Evolutionary conservation across 1,284 basidiomycete species (phyloP).

Genomic region (Xerocomus amazonicus): DNA sequence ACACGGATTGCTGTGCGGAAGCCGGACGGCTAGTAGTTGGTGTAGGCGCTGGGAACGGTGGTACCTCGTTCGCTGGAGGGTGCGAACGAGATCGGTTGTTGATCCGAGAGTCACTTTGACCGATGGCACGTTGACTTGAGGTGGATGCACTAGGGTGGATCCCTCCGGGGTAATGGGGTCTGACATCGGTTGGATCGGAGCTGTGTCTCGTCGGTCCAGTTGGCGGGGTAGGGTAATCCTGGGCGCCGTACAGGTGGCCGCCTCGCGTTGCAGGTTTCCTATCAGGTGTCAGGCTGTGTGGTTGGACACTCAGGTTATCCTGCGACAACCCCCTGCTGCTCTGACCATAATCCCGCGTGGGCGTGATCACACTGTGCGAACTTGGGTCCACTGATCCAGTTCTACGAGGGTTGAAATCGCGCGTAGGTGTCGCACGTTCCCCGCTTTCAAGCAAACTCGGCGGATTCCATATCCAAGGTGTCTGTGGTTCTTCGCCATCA

Average conservation of each 20-base stretch:
- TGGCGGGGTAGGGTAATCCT: slow-evolving; percentile 13
- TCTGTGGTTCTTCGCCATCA: slow-evolving; percentile 33
- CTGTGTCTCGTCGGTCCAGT: slow-evolving; percentile 22
- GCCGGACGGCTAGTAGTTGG: slow-evolving; percentile 20
- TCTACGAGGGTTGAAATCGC: slow-evolving; percentile 32
- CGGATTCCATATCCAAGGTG: slow-evolving; percentile 48
- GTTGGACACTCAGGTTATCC: slow-evolving; percentile 13
- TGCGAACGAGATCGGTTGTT: slow-evolving; percentile 22
- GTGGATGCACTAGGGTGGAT: slow-evolving; percentile 14
- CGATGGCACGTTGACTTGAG: slow-evolving; percentile 14
- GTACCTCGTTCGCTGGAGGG: slow-evolving; percentile 22
- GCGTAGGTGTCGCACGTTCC: slow-evolving; percentile 31
- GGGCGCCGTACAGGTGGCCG: slow-evolving; percentile 16
- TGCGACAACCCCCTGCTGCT: slow-evolving; percentile 11
- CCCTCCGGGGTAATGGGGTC: not conserved
- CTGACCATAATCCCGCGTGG: slow-evolving; percentile 23
- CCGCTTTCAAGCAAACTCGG: slow-evolving; percentile 30
- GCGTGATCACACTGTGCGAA: slow-evolving; percentile 8
- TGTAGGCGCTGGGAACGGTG: slow-evolving; percentile 31
- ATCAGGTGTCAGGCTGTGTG: slow-evolving; percentile 25
- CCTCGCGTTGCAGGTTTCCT: slow-evolving; percentile 13
- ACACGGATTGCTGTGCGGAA: slow-evolving; percentile 18
- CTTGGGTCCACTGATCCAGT: slow-evolving; percentile 21
- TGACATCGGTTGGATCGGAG: slow-evolving; percentile 23
- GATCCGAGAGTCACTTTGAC: slow-evolving; percentile 16